phyloP scores from a whole-genome alignment of 306 rosid genomes.

The Notholithocarpus densiflorus region DNA sequence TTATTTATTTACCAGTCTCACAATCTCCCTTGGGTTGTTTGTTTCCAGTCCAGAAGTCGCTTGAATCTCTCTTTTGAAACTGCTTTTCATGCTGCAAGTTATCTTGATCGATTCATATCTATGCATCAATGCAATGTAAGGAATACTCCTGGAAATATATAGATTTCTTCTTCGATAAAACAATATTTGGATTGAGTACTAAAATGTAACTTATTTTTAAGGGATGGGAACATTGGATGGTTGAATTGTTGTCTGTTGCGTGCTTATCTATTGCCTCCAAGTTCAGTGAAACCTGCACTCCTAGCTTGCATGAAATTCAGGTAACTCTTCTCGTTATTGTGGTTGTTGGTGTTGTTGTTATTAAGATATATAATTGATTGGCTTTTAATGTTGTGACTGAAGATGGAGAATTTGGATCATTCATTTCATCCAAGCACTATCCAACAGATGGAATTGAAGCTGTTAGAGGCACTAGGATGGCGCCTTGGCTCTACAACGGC shows the following conservation, averaged over 20 bases:
- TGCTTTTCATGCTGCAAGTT: constrained; percentile 47
- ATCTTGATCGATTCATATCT: constrained; percentile 52
- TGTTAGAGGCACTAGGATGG: constrained; percentile 47
- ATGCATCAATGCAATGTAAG: constrained; percentile 42
- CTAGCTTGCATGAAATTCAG: constrained; percentile 41
- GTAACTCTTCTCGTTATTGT: constrained; percentile 8
- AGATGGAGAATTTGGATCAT: constrained; percentile 43
- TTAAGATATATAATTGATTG: neutral
- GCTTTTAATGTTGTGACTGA: neutral
- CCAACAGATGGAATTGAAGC: constrained; percentile 43
- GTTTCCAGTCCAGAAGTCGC: constrained; percentile 45
- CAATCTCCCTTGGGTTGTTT: neutral
- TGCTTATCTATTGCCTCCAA: constrained; percentile 57
- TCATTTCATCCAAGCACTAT: constrained; percentile 23
- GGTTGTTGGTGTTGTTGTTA: neutral
- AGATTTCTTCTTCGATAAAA: neutral
- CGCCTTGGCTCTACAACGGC: constrained; percentile 40
- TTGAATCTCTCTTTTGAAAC: constrained; percentile 43
- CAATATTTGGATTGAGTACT: neutral
- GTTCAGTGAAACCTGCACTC: constrained; percentile 40
- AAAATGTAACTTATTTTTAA: neutral
- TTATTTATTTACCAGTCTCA: neutral
- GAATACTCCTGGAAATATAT: neutral
- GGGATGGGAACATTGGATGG: constrained; percentile 54
- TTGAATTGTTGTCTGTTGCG: constrained; percentile 45